Evolutionary conservation across 208 protist species (phyloP), one percentile per base, ranked within the genome.

Genomic region (Leishmania braziliensis): DNA sequence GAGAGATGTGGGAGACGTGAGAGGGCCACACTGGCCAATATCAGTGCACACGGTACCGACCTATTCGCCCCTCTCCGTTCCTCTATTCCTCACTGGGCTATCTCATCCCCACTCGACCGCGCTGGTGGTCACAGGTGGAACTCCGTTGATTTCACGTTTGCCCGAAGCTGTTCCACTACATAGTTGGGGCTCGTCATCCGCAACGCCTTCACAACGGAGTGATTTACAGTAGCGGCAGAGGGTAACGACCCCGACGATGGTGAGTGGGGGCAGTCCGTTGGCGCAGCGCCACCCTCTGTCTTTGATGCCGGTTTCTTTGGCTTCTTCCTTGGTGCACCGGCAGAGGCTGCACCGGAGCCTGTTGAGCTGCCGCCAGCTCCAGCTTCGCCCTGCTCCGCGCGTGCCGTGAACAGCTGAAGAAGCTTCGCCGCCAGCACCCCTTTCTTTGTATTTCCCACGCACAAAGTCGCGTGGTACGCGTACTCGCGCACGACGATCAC

Each of bases 81-180:
- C 1, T 36, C 36, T 36, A 16, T 12, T 65, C n/a, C 60, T 65
- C 23, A 9, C 20, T n/a, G 60, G 9, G 53, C n/a, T 33, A 9
- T 0, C 60, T 65, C 79, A 48, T 29, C 36, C 36, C 36, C 36
- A 39, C 66, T 46, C 3, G 6, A 36, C 46, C 18, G 29, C 23
- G 58, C 20, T n/a, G n/a, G n/a, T 39, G 33, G n/a, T 80, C 54
- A 78, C 50, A 77, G 2, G 33, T 51, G 71, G 36, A 84, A 51
- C 20, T 80, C 72, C 29, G 75, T 36, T 1, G 84, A 81, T 81
- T 93, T 94, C 36, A 88, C 80, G 72, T 94, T 92, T n/a, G 81
- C 88, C 10, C 92, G 89, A 5, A 96, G 81, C 80, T 96, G 92
- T 76, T 94, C 90, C 43, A 96, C 87, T 4, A 94, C 51, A 20